Evolutionary conservation across 192 early-diverging fungal species (phyloP).

Genomic region (Linderina pennispora): DNA sequence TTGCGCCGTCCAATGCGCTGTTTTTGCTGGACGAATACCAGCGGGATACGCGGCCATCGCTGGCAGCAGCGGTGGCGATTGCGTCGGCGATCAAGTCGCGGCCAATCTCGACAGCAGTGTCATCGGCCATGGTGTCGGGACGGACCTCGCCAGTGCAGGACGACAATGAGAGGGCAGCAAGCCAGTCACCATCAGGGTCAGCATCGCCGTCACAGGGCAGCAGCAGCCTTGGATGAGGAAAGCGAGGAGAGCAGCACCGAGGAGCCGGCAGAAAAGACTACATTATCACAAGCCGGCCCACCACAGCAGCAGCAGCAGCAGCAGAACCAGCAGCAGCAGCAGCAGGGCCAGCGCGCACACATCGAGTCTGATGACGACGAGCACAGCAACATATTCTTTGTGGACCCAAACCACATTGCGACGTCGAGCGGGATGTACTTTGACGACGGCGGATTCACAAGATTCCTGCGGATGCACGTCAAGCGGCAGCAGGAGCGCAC

Average conservation of each 20-base stretch:
- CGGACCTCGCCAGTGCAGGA: background rate
- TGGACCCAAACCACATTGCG: conserved; percentile 36
- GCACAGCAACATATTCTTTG: conserved; percentile 42
- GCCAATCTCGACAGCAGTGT: background rate
- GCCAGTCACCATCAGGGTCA: too few relatives aligned
- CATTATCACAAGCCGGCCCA: background rate
- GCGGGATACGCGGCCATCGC: conserved; percentile 5
- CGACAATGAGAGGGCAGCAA: background rate
- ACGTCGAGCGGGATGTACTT: conserved; percentile 38
- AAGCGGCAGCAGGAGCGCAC: conserved; percentile 32
- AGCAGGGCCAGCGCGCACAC: background rate
- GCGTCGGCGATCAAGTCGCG: conserved; percentile 7
- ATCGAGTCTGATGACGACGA: conserved; percentile 49
- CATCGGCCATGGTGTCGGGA: background rate
- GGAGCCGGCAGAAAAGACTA: background rate
- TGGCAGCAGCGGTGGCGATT: conserved; percentile 14
- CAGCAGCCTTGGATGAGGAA: background rate
- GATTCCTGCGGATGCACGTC: conserved; percentile 46
- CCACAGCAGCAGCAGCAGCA: background rate
- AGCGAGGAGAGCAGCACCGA: background rate
- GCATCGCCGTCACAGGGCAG: background rate
- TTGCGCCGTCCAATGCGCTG: conserved; percentile 33
- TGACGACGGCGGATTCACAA: conserved; percentile 47
- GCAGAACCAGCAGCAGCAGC: conserved; percentile 2
- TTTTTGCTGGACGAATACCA: conserved; percentile 31